Evolutionary conservation across 371 early-diverging fungal species (phyloP).

Genomic region (Lichtheimia hyalospora): DNA sequence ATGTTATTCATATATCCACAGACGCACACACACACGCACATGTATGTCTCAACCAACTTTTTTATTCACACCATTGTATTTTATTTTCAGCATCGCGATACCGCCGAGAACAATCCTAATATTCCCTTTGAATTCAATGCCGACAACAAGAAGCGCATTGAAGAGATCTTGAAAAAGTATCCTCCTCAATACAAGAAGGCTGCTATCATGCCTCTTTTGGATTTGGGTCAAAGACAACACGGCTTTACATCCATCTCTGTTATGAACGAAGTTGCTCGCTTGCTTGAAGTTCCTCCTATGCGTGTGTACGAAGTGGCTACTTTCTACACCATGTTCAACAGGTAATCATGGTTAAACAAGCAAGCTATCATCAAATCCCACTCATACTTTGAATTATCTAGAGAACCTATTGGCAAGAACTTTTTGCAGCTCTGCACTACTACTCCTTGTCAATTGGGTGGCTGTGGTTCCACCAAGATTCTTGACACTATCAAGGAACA

Average conservation of each 20-base stretch:
- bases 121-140: conserved; percentile 85
- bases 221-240: conserved; percentile 94
- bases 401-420: conserved; percentile 97
- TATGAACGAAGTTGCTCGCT: conserved; percentile 96
- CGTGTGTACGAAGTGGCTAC: conserved; percentile 99
- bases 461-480: conserved; percentile 89
- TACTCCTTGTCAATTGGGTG: conserved; percentile 91
- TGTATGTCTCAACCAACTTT: conserved; percentile 10
- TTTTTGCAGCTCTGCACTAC: conserved; percentile 98
- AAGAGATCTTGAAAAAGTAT: conserved; percentile 90
- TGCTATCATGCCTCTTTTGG: conserved; percentile 94
- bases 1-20: conserved; percentile 11
- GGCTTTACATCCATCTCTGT: conserved; percentile 92
- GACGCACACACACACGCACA: neutral
- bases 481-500: conserved; percentile 83
- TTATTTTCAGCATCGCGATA: conserved; percentile 88
- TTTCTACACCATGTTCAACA: conserved; percentile 99
- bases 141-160: conserved; percentile 80
- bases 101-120: conserved; percentile 85
- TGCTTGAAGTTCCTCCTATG: conserved; percentile 96
- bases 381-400: conserved; percentile 16
- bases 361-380: neutral
- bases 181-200: conserved; percentile 98
- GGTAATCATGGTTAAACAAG: conserved; percentile 40
- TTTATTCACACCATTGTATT: neutral